A percentile compares a stretch with the other conserved stretches of the same genome.
These are phyloP conservation scores for Silene vulgaris DNA, from an alignment of 179 eudicot genomes.

Conservation along the genomic window DNA sequence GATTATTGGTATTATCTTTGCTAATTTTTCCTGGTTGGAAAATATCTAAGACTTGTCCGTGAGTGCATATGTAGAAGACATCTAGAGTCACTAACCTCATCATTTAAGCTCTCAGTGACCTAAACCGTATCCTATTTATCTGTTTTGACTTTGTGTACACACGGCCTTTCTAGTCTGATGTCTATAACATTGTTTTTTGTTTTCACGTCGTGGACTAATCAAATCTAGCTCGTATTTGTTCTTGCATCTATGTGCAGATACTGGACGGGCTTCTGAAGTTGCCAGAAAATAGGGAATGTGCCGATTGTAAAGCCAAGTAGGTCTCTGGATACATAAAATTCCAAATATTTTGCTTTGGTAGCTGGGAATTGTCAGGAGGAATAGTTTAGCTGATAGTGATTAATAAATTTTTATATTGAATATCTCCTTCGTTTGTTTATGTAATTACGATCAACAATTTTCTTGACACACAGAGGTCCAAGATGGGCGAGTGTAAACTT, in stretches of 20 bases:
- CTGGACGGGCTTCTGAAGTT: conserved; percentile 91
- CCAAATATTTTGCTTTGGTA: conserved; percentile 14
- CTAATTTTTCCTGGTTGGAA: neutral
- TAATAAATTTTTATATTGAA: neutral
- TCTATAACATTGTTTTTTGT: conserved; percentile 2
- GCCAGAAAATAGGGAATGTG: conserved; percentile 97
- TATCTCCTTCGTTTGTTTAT: conserved; percentile 2
- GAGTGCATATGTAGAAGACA: neutral
- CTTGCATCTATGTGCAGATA: conserved; percentile 43
- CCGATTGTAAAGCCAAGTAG: conserved; percentile 79
- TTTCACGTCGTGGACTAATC: neutral
- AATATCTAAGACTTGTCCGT: neutral
- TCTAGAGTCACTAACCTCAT: neutral
- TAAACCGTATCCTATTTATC: neutral
- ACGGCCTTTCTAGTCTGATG: neutral
- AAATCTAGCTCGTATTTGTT: neutral
- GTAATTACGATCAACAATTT: neutral
- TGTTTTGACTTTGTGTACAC: conserved; percentile 2
- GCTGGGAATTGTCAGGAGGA: neutral
- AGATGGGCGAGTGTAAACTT: conserved; percentile 99
- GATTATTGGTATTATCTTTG: neutral
- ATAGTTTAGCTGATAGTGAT: neutral
- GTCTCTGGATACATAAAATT: conserved; percentile 21
- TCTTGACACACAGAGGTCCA: conserved; percentile 64
- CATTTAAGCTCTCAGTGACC: neutral